These are phyloP conservation scores for Rehmannia glutinosa DNA, from an alignment of 257 asterid genomes.

Conservation along the genomic window DNA sequence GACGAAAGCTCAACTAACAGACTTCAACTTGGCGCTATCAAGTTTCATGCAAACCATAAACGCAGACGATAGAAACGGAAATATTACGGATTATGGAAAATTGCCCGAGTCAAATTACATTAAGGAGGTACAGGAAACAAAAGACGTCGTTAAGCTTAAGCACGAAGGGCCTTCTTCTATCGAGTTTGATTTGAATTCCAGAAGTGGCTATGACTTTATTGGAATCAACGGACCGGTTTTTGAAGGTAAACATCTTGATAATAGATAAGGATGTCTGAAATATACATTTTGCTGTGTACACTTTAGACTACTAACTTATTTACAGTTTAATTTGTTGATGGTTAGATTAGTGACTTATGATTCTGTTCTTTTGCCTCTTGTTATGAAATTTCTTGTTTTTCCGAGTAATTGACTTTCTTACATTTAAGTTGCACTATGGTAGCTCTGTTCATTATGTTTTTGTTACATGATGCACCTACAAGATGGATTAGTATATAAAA, in stretches of 20 bases:
- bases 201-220: conserved; percentile 61
- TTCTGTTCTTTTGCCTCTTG: too few relatives aligned
- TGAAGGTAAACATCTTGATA: conserved; percentile 28
- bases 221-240: conserved; percentile 43
- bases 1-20: conserved; percentile 52
- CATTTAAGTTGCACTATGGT: too few relatives aligned
- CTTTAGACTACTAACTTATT: conserved; percentile 16
- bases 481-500: too few relatives aligned
- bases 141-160: conserved; percentile 32
- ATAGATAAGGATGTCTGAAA: conserved; percentile 29
- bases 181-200: conserved; percentile 57
- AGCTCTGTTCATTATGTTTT: too few relatives aligned
- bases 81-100: conserved; percentile 22
- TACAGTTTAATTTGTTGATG: conserved; percentile 1
- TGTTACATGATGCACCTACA: too few relatives aligned
- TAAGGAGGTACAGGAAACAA: conserved; percentile 24
- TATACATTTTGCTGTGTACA: neutral
- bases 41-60: conserved; percentile 62
- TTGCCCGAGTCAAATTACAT: conserved; percentile 17
- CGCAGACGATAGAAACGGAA: conserved; percentile 31
- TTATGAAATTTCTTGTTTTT: too few relatives aligned
- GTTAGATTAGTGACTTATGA: neutral
- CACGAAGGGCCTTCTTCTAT: conserved; percentile 51
- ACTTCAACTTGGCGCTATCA: conserved; percentile 68
- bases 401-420: too few relatives aligned